These are phyloP conservation scores for Debaryomycetaceae sp. DNA, from an alignment of 1,139 yeast species.

Conservation along the genomic window DNA sequence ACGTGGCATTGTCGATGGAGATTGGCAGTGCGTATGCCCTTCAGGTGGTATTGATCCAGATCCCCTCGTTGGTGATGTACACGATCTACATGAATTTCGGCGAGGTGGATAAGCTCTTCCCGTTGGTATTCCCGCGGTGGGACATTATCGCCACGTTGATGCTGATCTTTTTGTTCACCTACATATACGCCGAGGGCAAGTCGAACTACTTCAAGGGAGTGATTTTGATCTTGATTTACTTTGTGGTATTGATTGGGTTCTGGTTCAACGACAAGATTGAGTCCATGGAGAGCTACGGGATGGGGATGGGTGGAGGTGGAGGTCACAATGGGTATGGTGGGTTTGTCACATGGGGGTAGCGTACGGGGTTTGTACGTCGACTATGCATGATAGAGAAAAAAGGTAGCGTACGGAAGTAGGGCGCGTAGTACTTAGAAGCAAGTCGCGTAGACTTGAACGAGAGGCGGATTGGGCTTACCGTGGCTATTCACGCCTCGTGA, in stretches of 20 bases:
- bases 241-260: slow-evolving; percentile 77
- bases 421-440: too few species aligned
- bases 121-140: slow-evolving; percentile 93
- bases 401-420: too few species aligned
- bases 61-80: slow-evolving; percentile 82
- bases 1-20: slow-evolving; percentile 94
- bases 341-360: too few species aligned
- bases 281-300: slow-evolving; percentile 20
- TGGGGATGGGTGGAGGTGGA: too few species aligned
- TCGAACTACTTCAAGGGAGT: slow-evolving; percentile 95
- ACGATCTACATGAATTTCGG: slow-evolving; percentile 48
- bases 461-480: too few species aligned
- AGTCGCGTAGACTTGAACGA: too few species aligned
- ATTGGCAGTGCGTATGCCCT: slow-evolving; percentile 97
- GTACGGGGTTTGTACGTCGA: too few species aligned
- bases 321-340: too few species aligned
- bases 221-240: slow-evolving; percentile 73
- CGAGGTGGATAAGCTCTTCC: slow-evolving; percentile 54
- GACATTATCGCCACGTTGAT: slow-evolving; percentile 83
- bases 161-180: slow-evolving; percentile 85
- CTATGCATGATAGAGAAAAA: too few species aligned
- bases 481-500: too few species aligned
- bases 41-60: slow-evolving; percentile 92
- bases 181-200: slow-evolving; percentile 94
- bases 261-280: slow-evolving; percentile 54